Conservation (phyloP, 306 rosid species). For the Vigna angularis region DNA sequence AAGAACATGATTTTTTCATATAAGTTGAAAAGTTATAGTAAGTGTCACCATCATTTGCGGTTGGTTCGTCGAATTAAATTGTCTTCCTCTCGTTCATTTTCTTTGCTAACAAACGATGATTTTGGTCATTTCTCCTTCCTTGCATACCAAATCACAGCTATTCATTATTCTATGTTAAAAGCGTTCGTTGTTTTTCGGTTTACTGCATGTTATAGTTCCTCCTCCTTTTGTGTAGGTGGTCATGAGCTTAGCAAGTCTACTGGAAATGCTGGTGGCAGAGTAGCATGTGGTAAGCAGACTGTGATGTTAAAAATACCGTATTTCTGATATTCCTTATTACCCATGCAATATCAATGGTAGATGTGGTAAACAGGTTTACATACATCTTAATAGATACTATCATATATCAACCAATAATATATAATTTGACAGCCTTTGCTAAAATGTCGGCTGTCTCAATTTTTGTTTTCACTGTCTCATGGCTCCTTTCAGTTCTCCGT, state of each 20-base stretch:
- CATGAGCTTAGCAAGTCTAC: constrained; percentile 95
- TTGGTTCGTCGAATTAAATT: not conserved
- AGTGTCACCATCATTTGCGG: not conserved
- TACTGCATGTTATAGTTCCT: not conserved
- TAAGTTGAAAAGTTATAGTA: not conserved
- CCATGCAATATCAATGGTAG: not conserved
- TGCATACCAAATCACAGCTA: not conserved
- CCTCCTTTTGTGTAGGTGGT: constrained; percentile 64
- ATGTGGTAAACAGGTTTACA: not conserved
- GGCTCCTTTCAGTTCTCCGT: not conserved
- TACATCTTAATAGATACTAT: not conserved
- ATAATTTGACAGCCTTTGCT: not conserved
- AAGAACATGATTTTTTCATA: not conserved
- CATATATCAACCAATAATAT: not conserved
- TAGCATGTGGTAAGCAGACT: constrained; percentile 83
- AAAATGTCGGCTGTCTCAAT: not conserved
- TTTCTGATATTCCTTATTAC: not conserved
- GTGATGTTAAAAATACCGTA: not conserved
- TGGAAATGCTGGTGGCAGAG: constrained; percentile 97
- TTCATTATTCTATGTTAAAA: not conserved
- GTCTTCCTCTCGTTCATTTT: not conserved
- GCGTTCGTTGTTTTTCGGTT: not conserved
- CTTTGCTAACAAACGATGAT: not conserved
- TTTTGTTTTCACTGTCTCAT: not conserved
- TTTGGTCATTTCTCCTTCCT: constrained; percentile 19